A percentile compares a stretch with the other conserved stretches of the same genome.
Conservation (phyloP, 306 rosid genomes). For the Cucurbita argyrosperma region DNA sequence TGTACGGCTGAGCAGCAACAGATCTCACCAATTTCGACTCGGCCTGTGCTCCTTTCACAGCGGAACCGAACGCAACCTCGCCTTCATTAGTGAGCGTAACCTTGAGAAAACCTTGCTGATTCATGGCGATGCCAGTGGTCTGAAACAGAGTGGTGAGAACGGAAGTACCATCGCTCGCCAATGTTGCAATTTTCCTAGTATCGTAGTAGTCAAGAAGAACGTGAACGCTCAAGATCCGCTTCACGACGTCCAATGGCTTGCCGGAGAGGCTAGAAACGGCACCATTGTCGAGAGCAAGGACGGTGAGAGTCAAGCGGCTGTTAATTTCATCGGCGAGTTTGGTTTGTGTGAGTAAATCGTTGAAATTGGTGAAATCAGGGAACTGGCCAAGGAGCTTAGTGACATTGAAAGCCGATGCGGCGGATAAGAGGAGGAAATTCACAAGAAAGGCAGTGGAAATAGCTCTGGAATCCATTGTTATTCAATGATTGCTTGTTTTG, state of each 20-base stretch:
- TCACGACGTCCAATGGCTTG: constrained; percentile 12
- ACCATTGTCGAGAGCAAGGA: constrained; percentile 26
- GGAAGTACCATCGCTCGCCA: not conserved
- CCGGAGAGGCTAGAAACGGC: constrained; percentile 15
- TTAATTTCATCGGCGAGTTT: constrained; percentile 36
- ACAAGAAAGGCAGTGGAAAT: constrained; percentile 22
- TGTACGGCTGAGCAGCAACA: constrained; percentile 23
- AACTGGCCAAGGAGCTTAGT: constrained; percentile 13
- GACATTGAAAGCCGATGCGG: constrained; percentile 32
- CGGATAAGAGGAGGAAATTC: constrained; percentile 13
- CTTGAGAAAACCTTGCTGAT: constrained; percentile 30
- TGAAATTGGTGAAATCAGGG: constrained; percentile 22
- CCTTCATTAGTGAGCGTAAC: constrained; percentile 19
- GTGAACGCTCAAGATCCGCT: constrained; percentile 24
- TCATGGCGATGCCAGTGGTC: constrained; percentile 17
- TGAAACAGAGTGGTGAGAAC: constrained; percentile 30
- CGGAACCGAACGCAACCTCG: constrained; percentile 30
- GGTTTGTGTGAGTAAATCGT: constrained; percentile 28
- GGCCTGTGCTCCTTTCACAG: constrained; percentile 6
- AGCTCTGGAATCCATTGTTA: constrained; percentile 28
- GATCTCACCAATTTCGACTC: constrained; percentile 17
- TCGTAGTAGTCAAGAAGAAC: constrained; percentile 29
- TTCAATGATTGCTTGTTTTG: not conserved
- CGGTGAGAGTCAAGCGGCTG: constrained; percentile 23
- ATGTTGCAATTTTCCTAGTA: constrained; percentile 13